Conservation (phyloP, 1,139 yeast species). For the Suhomyces bribrorum region DNA sequence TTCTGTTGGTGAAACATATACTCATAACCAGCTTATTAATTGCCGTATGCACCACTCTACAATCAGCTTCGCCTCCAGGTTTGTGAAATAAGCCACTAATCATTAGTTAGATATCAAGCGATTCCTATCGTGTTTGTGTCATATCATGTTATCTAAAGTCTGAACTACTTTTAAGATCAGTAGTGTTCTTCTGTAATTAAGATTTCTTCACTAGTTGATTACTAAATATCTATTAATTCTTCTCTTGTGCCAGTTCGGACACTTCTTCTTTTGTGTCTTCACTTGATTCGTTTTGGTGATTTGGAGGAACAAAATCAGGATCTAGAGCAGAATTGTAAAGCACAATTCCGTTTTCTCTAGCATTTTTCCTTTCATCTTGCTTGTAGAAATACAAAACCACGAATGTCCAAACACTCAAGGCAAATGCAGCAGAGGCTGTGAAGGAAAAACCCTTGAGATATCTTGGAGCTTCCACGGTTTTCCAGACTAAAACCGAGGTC, state of each 20-base stretch:
- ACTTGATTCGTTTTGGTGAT: neutral
- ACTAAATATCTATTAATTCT: neutral
- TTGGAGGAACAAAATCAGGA: slow-evolving; percentile 15
- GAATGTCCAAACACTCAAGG: slow-evolving; percentile 55
- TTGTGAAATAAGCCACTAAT: too few relatives aligned
- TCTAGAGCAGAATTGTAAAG: slow-evolving; percentile 18
- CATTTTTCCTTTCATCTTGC: slow-evolving; percentile 53
- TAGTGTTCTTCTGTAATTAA: too few relatives aligned
- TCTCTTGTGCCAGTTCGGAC: too few relatives aligned
- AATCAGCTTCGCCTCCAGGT: too few relatives aligned
- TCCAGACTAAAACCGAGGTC: slow-evolving; percentile 41
- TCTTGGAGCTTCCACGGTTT: slow-evolving; percentile 53
- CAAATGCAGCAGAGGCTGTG: slow-evolving; percentile 53
- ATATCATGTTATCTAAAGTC: too few relatives aligned
- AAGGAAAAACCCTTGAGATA: slow-evolving; percentile 52
- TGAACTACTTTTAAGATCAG: too few relatives aligned
- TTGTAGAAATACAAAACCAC: slow-evolving; percentile 59
- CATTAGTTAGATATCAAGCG: too few relatives aligned
- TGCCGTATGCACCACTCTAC: too few relatives aligned
- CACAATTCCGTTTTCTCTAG: slow-evolving; percentile 45
- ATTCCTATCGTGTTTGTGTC: too few relatives aligned
- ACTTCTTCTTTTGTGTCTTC: neutral
- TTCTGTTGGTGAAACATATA: too few relatives aligned
- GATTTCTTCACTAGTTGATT: too few relatives aligned
- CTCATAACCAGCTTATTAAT: too few relatives aligned